Evolutionary conservation across 2,329 filamentous ascomycete genomes (phyloP), one percentile per base, ranked within the genome.

Genomic region (Fusarium brevicatenulatum): DNA sequence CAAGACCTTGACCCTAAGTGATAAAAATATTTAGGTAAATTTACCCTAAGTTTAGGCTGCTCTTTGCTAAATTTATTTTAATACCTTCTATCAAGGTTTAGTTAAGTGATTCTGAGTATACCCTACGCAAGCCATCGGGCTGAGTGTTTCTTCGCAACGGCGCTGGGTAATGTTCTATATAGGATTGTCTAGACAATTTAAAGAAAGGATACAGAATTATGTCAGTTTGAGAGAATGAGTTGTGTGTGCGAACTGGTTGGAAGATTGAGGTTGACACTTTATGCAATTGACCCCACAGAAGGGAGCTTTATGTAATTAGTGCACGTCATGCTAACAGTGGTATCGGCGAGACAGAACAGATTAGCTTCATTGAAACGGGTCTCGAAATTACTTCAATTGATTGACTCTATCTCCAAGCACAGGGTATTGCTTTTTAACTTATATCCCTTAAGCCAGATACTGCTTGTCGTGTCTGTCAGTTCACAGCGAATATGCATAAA

Each of bases 291-390:
- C n/a, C n/a, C 7, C 11, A 19, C 7, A 13, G 2, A 18, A 8
- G 4, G 5, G 25, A 5, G 1, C 3, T 15, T 23, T 34, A 34
- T 10, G 30, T 16, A 34, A 12, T 23, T 8, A 13, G 16, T 34
- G 11, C 30, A 34, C 9, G 30, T n/a, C 21, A 50, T 32, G 13
- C 9, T 5, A 19, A 13, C 2, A 5, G n/a, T 19, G n/a, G 13
- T 23, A 13, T 19, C 16, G 8, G 30, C 28, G 5, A 19, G 11
- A 34, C 21, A 34, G n/a, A 3, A 19, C n/a, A 19, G 5, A 12
- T 13, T 0, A 2, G 0, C 21, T 13, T 28, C 13, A 15, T 30
- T 10, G 2, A 21, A n/a, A 47, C 2, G 2, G 5, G 5, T 34
- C 21, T 23, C 9, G 11, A 18, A 23, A 0, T 7, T 23, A 6